phyloP scores from a whole-genome alignment of 257 asterid species.

The Paraleonurus japonicus region DNA sequence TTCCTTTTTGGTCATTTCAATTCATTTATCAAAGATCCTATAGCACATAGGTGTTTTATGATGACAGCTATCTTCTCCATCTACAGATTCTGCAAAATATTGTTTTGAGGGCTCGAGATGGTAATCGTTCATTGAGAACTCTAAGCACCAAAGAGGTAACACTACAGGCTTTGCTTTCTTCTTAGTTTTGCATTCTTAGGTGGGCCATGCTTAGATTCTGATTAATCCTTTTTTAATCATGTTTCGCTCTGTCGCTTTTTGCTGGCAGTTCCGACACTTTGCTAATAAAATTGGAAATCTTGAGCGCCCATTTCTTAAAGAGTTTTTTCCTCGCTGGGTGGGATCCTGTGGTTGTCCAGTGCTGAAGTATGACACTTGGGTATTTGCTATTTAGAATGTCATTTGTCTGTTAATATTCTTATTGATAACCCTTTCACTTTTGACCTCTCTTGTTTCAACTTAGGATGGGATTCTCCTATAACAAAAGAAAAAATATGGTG shows the following conservation, averaged over 20 bases:
- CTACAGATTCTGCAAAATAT: slow-evolving; percentile 86
- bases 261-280: slow-evolving; percentile 88
- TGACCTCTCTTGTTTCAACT: slow-evolving; percentile 26
- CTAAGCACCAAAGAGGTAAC: slow-evolving; percentile 94
- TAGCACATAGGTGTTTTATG: slow-evolving; percentile 13
- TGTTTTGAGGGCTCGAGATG: slow-evolving; percentile 65
- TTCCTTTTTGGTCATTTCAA: not conserved
- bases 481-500: slow-evolving; percentile 91
- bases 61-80: slow-evolving; percentile 21
- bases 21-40: slow-evolving; percentile 3
- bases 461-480: slow-evolving; percentile 97
- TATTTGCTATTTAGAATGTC: slow-evolving; percentile 27
- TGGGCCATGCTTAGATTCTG: not conserved
- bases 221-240: slow-evolving; percentile 18
- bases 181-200: not conserved
- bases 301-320: slow-evolving; percentile 98
- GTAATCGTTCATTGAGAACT: slow-evolving; percentile 66
- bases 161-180: not conserved
- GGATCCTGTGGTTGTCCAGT: slow-evolving; percentile 99
- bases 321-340: slow-evolving; percentile 99
- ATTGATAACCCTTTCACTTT: slow-evolving; percentile 36
- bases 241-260: slow-evolving; percentile 23
- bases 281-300: slow-evolving; percentile 98
- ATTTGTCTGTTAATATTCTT: slow-evolving; percentile 28
- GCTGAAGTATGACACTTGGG: slow-evolving; percentile 63